These are phyloP conservation scores for Pseudopithomyces maydicus DNA, from an alignment of 2,329 filamentous ascomycete species.

Conservation along the genomic window DNA sequence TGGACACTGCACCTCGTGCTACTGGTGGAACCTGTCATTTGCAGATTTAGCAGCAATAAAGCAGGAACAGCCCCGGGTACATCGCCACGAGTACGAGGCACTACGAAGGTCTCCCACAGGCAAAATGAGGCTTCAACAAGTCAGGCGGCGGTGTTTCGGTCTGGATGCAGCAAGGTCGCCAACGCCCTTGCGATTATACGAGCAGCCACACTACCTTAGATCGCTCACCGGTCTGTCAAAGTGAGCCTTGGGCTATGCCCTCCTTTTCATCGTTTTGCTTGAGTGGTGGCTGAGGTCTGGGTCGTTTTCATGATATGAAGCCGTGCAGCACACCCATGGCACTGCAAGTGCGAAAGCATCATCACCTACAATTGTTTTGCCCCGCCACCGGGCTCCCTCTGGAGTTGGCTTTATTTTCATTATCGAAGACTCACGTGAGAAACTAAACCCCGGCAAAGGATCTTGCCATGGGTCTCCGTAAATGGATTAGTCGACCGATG, in stretches of 20 bases:
- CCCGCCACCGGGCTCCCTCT: no score
- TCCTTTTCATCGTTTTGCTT: background rate
- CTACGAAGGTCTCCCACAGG: background rate
- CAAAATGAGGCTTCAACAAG: slow-evolving; percentile 7
- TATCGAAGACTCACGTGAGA: slow-evolving; percentile 1
- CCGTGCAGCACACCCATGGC: slow-evolving; percentile 4
- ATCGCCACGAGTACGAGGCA: background rate
- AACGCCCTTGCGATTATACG: background rate
- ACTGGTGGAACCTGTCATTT: background rate
- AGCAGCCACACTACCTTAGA: slow-evolving; percentile 9
- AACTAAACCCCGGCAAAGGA: background rate
- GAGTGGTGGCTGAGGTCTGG: slow-evolving; percentile 24
- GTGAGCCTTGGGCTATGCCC: background rate
- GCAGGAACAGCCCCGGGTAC: background rate
- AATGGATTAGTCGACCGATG: slow-evolving; percentile 38
- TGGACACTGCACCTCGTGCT: slow-evolving; percentile 2
- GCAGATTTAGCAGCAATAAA: background rate
- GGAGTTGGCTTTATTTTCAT: no score
- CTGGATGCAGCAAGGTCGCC: background rate
- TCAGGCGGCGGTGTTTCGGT: background rate
- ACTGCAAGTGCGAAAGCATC: background rate
- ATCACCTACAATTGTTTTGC: background rate
- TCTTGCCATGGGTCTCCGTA: slow-evolving; percentile 30
- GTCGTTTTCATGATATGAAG: slow-evolving; percentile 17
- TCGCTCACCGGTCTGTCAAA: slow-evolving; percentile 14